Conservation (phyloP, 2,329 filamentous ascomycete species). For the Fusarium subtropicale region DNA sequence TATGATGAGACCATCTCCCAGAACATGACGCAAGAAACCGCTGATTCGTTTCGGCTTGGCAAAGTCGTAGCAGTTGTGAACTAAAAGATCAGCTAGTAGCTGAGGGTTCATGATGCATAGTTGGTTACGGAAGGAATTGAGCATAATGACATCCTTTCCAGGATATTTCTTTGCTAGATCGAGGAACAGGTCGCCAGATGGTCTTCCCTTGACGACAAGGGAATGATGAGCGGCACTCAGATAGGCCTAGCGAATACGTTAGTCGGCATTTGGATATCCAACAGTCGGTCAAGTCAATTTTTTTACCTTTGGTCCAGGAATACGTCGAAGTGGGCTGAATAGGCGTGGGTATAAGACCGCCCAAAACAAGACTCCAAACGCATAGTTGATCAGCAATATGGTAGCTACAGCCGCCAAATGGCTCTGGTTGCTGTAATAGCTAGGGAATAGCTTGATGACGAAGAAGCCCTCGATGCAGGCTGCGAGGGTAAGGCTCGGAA, state of each 20-base stretch:
- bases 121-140: conserved; percentile 35
- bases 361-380: conserved; percentile 36
- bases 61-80: conserved; percentile 63
- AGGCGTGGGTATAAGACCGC: conserved; percentile 34
- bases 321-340: conserved; percentile 40
- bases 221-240: conserved; percentile 37
- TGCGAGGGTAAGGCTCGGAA: conserved; percentile 33
- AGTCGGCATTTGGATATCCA: neutral
- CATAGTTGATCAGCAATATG: conserved; percentile 39
- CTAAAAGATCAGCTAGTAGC: conserved; percentile 44
- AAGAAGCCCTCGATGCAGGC: conserved; percentile 45
- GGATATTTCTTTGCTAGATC: conserved; percentile 45
- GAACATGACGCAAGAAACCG: conserved; percentile 62
- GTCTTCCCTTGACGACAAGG: conserved; percentile 37
- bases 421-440: conserved; percentile 31
- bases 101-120: conserved; percentile 42
- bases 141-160: conserved; percentile 37
- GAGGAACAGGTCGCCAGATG: conserved; percentile 44
- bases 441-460: conserved; percentile 45
- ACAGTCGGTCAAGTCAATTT: neutral
- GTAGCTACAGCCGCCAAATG: conserved; percentile 22
- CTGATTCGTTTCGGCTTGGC: conserved; percentile 61
- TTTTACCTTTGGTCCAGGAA: conserved; percentile 40
- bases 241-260: conserved; percentile 2
- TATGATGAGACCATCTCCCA: conserved; percentile 69